Percentiles rank a stretch among this genome's conserved stretches.
Evolutionary conservation across 345 rosid species (phyloP).

Genomic region (Raphanus raphanistrum): DNA sequence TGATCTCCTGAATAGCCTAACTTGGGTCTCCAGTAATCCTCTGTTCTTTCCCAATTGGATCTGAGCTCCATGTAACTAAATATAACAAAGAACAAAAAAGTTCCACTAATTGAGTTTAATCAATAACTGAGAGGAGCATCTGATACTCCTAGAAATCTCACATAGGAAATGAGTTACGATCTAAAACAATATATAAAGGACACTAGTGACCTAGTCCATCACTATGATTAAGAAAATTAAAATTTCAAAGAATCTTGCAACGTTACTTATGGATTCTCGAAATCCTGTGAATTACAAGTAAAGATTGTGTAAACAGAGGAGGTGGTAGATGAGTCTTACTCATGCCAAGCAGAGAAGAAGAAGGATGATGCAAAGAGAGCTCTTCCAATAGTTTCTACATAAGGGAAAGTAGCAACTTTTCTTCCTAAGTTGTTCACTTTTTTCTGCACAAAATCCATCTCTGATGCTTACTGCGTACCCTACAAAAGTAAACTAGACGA

Average conservation of each 20-base stretch:
- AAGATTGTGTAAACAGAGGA: background rate
- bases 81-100: background rate
- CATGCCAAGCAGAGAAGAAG: conserved; percentile 36
- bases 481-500: conserved; percentile 1
- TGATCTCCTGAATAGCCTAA: conserved; percentile 37
- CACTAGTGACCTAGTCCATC: background rate
- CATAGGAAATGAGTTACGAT: background rate
- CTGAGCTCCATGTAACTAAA: conserved; percentile 30
- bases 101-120: background rate
- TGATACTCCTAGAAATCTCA: background rate
- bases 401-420: conserved; percentile 33
- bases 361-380: conserved; percentile 39
- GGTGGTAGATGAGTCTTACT: conserved; percentile 19
- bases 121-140: background rate
- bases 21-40: conserved; percentile 35
- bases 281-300: background rate
- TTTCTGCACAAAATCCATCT: conserved; percentile 38
- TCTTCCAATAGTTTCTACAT: conserved; percentile 35
- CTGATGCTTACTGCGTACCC: conserved; percentile 11
- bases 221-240: background rate
- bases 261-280: background rate
- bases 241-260: background rate
- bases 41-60: conserved; percentile 26
- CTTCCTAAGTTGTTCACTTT: conserved; percentile 32
- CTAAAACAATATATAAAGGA: background rate